Conservation (phyloP, 2,329 filamentous ascomycete species). For the Penicillium sp. region DNA sequence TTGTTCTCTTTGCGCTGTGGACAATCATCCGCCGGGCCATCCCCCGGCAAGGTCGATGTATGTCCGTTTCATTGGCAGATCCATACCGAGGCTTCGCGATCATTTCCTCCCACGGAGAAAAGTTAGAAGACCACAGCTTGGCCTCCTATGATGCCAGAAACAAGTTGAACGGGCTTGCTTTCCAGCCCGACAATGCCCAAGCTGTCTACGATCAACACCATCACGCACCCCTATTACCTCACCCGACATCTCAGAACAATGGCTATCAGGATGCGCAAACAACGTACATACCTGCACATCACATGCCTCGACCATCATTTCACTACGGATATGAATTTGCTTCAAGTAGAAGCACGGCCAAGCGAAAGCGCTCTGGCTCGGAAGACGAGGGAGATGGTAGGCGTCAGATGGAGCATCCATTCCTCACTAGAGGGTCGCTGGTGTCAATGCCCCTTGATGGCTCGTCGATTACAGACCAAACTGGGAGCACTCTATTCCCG, state of each 20-base stretch:
- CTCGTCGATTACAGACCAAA: conserved; percentile 26
- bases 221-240: conserved; percentile 29
- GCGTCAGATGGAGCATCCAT: conserved; percentile 18
- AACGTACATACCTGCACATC: conserved; percentile 28
- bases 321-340: conserved; percentile 34
- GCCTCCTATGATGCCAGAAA: conserved; percentile 53
- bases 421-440: conserved; percentile 24
- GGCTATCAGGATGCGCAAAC: conserved; percentile 30
- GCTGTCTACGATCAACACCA: conserved; percentile 35
- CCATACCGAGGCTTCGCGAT: conserved; percentile 73
- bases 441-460: conserved; percentile 30
- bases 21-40: conserved; percentile 54
- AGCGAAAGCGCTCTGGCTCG: conserved; percentile 28
- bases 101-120: conserved; percentile 59
- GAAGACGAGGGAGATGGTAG: conserved; percentile 23
- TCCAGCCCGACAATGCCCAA: conserved; percentile 28
- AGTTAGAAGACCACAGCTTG: conserved; percentile 58
- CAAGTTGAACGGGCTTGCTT: conserved; percentile 29
- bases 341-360: conserved; percentile 27
- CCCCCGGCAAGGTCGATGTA: conserved; percentile 72
- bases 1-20: conserved; percentile 6
- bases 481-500: conserved; percentile 30
- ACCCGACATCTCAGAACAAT: conserved; percentile 24
- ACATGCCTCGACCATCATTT: conserved; percentile 30
- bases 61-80: conserved; percentile 65